Evolutionary conservation across 495 filamentous ascomycete genomes (phyloP).

Genomic region (Trichoderma asperelloides): DNA sequence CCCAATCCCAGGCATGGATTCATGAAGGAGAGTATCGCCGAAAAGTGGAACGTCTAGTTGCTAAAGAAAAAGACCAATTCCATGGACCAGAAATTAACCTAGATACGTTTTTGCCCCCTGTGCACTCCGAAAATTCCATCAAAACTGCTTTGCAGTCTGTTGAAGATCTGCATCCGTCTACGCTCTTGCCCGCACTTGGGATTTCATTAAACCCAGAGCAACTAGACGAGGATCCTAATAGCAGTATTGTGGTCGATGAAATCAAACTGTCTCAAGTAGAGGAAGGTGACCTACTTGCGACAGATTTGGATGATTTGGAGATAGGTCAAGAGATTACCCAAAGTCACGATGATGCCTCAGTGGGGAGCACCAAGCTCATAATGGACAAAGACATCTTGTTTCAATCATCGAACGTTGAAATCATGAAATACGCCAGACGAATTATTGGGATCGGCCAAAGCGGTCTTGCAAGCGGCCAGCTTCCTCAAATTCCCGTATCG

Average conservation of each 20-base stretch:
- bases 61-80: slow-evolving; percentile 49
- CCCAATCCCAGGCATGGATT: slow-evolving; percentile 67
- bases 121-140: slow-evolving; percentile 47
- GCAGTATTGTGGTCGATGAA: slow-evolving; percentile 38
- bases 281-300: background rate
- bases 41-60: slow-evolving; percentile 49
- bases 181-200: slow-evolving; percentile 42
- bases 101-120: slow-evolving; percentile 49
- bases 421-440: background rate
- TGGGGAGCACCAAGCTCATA: background rate
- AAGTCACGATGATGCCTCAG: background rate
- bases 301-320: background rate
- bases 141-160: slow-evolving; percentile 74
- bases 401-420: background rate
- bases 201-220: slow-evolving; percentile 20
- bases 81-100: slow-evolving; percentile 46
- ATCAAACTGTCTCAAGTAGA: slow-evolving; percentile 23
- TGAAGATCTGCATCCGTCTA: slow-evolving; percentile 73
- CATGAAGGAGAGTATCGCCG: slow-evolving; percentile 78
- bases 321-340: background rate
- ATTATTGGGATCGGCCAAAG: slow-evolving; percentile 20
- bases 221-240: slow-evolving; percentile 18
- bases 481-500: slow-evolving; percentile 7
- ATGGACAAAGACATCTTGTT: too few species aligned
- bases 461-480: slow-evolving; percentile 14